A percentile compares a stretch with the other conserved stretches of the same genome.
phyloP scores from a whole-genome alignment of 352 stramenopile genomes.

The Globisporangium nagaii region DNA sequence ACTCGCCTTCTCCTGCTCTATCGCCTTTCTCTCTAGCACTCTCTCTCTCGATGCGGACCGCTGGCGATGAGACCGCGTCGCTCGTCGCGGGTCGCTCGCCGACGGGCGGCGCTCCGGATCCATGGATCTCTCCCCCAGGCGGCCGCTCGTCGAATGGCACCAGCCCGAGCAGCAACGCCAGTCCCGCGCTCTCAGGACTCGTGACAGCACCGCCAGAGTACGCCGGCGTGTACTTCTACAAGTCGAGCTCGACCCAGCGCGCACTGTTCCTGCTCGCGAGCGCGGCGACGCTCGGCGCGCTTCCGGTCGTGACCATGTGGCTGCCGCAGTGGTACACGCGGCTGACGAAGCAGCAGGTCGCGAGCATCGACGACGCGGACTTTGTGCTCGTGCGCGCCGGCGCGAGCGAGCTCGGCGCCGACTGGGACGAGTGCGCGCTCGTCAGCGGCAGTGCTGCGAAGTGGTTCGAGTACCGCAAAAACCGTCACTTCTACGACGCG shows the following conservation, averaged over 20 bases:
- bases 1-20: neutral
- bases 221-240: conserved; percentile 34
- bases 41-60: neutral
- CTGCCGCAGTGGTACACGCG: conserved; percentile 51
- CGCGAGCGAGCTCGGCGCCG: neutral
- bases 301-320: conserved; percentile 46
- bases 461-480: conserved; percentile 73
- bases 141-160: neutral
- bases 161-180: neutral
- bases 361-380: conserved; percentile 34
- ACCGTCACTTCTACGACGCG: conserved; percentile 56
- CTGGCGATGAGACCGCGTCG: conserved; percentile 10
- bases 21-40: neutral
- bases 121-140: too few species aligned
- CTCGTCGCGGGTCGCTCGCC: conserved; percentile 8
- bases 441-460: conserved; percentile 3
- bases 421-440: conserved; percentile 46
- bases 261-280: conserved; percentile 38
- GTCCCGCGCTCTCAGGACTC: conserved; percentile 9
- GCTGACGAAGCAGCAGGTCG: conserved; percentile 39
- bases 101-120: neutral
- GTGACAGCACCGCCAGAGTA: conserved; percentile 34
- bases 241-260: conserved; percentile 23
- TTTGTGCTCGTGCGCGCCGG: conserved; percentile 40
- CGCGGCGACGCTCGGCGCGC: conserved; percentile 29